Base-by-base conservation (phyloP, 371 early-diverging fungal genomes). In the Umbelopsis sp. region DNA sequence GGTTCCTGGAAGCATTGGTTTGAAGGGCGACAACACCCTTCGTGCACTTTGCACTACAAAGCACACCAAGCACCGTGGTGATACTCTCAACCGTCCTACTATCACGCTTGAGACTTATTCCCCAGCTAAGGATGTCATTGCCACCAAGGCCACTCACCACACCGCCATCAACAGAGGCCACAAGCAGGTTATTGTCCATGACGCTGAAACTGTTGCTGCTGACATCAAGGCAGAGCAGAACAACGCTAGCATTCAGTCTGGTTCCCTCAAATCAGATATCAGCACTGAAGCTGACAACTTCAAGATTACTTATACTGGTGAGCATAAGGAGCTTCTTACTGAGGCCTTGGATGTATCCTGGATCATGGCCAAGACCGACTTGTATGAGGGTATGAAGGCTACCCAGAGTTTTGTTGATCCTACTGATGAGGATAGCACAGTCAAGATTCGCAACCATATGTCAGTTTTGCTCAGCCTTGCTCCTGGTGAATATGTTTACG, bases 401-500 rank as follows among this genome's bases (percentile, higher is more conserved):
- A 57, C 57, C 14, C 35, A 35, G 35, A 57, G 57, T 29, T 57
- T 57, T 18, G 57, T 57, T 29, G 18, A 57, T 2, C 57, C 57
- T 18, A 35, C 35, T 3, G 57, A 57, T n/a, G 35, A 29, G n/a
- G 57, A 57, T 18, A 57, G 35, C 57, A 57, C 57, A 4, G 18
- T 57, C 35, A 29, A 57, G 29, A 35, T 35, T 29, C 57, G 57
- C n/a, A 57, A 44, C 64, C 46, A 45, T 64, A 64, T 64, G 64
- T 32, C 32, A 18, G 64, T 45, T 6, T 44, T 46, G 45, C 64
- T 64, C 45, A 44, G 46, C 22, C 24, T 64, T 41, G 64, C 45
- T 64, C 45, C 46, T 22, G 64, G 64, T 4, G 64, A 64, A 44
- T 64, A 64, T 46, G 64, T 64, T 38, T 64, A 64, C 44, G 64